Evolutionary conservation across 352 stramenopile genomes (phyloP).

Genomic region (Phytophthora melonis): DNA sequence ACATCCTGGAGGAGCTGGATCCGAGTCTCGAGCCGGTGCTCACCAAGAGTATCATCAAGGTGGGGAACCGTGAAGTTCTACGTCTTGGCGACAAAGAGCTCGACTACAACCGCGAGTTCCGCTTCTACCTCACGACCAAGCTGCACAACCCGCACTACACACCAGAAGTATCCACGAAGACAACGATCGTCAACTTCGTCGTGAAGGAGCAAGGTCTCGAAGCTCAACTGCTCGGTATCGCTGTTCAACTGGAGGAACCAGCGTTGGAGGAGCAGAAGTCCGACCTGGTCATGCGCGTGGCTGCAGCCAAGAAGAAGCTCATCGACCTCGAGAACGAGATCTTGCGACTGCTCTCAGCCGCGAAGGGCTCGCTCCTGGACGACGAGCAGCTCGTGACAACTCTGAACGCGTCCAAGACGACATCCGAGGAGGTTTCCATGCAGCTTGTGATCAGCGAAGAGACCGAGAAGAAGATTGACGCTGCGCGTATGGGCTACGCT

Average conservation of each 20-base stretch:
- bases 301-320: constrained; percentile 94
- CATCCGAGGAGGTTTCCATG: constrained; percentile 93
- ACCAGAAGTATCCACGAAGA: constrained; percentile 96
- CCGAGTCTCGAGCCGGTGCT: constrained; percentile 94
- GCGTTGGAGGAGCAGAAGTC: constrained; percentile 96
- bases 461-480: constrained; percentile 96
- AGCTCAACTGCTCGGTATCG: constrained; percentile 94
- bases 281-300: constrained; percentile 91
- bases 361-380: constrained; percentile 94
- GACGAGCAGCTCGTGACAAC: constrained; percentile 96
- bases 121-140: constrained; percentile 97
- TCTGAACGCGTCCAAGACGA: constrained; percentile 95
- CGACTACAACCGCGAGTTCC: constrained; percentile 95
- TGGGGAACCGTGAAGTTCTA: constrained; percentile 94
- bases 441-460: constrained; percentile 95
- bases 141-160: constrained; percentile 97
- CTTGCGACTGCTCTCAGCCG: constrained; percentile 90
- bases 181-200: constrained; percentile 97
- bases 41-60: constrained; percentile 95
- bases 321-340: constrained; percentile 97
- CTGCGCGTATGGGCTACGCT: constrained; percentile 93
- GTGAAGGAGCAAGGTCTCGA: constrained; percentile 96
- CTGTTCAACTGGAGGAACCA: constrained; percentile 95
- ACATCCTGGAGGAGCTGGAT: constrained; percentile 97
- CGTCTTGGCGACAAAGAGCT: constrained; percentile 96